Conservation (phyloP, 495 filamentous ascomycete genomes). For the Cercophora newfieldiana region DNA sequence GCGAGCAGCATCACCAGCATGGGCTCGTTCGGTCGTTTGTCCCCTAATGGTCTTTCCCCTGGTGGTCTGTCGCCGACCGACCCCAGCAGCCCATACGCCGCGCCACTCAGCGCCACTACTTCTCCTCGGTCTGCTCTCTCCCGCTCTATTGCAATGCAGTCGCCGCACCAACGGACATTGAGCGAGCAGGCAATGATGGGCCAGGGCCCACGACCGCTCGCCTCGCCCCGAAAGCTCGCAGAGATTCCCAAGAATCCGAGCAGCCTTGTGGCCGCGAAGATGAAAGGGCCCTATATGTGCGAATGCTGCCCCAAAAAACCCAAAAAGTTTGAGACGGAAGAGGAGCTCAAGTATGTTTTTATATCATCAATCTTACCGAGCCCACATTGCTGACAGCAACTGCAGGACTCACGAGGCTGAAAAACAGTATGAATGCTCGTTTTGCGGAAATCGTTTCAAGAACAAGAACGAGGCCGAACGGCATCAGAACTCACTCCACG, state of each 20-base stretch:
- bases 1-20: slow-evolving; percentile 76
- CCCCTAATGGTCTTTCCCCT: slow-evolving; percentile 72
- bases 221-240: slow-evolving; percentile 49
- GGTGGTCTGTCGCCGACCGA: slow-evolving; percentile 52
- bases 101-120: slow-evolving; percentile 59
- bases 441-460: slow-evolving; percentile 94
- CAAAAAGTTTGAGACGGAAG: slow-evolving; percentile 88
- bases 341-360: slow-evolving; percentile 75
- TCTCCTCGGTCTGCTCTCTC: slow-evolving; percentile 56
- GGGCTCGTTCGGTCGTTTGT: slow-evolving; percentile 69
- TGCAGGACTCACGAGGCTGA: slow-evolving; percentile 74
- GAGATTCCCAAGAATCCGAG: slow-evolving; percentile 45
- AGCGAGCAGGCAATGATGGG: slow-evolving; percentile 39
- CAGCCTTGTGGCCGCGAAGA: slow-evolving; percentile 38
- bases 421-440: slow-evolving; percentile 92
- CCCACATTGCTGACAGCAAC: slow-evolving; percentile 3
- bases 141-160: slow-evolving; percentile 31
- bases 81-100: slow-evolving; percentile 58
- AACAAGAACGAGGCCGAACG: slow-evolving; percentile 99
- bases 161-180: slow-evolving; percentile 47
- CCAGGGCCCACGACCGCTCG: slow-evolving; percentile 36
- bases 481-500: slow-evolving; percentile 94
- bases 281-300: slow-evolving; percentile 71
- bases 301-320: slow-evolving; percentile 99
- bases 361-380: too few relatives aligned